Evolutionary conservation across 371 early-diverging fungal species (phyloP).

Genomic region (Entomophthora muscae): DNA sequence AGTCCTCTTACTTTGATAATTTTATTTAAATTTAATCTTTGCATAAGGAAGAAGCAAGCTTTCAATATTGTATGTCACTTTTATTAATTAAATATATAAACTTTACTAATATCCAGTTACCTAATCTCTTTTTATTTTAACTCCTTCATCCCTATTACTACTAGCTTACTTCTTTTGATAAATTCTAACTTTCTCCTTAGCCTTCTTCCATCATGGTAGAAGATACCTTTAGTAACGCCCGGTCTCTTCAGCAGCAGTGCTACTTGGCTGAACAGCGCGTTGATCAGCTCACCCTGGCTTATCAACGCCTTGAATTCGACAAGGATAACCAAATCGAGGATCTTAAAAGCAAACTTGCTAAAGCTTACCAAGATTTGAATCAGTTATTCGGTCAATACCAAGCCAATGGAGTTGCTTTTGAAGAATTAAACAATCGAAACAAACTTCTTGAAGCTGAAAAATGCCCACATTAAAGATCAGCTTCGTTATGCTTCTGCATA

Average conservation of each 20-base stretch:
- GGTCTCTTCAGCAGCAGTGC: neutral
- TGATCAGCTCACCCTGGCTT: neutral
- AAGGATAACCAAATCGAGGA: neutral
- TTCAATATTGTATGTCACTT: no score
- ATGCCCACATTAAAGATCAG: neutral
- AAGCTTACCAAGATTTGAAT: neutral
- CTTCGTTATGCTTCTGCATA: neutral
- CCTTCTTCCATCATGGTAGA: neutral
- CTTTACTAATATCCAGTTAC: no score
- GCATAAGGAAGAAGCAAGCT: no score
- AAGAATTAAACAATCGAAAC: neutral
- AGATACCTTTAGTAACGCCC: neutral
- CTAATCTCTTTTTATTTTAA: no score
- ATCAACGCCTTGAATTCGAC: neutral
- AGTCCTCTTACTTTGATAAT: no score
- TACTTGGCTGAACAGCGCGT: neutral
- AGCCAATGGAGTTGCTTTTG: neutral
- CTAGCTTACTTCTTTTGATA: no score
- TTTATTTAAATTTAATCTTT: no score
- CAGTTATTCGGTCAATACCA: neutral
- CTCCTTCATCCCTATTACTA: no score
- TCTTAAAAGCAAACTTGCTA: neutral
- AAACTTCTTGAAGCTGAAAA: neutral
- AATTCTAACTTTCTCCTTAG: neutral
- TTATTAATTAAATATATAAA: no score